Conservation (phyloP, 345 rosid species). For the Aurinia saxatilis region DNA sequence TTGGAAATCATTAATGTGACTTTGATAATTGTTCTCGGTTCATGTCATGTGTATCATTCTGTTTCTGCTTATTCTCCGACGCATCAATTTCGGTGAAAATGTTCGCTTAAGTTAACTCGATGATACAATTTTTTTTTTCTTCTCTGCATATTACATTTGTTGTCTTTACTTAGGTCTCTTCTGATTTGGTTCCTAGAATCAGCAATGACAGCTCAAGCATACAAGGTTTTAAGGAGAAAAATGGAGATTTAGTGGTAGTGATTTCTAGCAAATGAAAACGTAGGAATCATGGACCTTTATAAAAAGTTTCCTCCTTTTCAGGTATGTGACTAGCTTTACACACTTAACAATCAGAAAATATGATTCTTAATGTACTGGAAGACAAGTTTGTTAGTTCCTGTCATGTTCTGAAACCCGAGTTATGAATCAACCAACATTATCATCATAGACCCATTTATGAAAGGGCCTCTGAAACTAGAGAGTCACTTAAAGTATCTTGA, state of each 20-base stretch:
- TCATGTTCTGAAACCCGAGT: slow-evolving; percentile 48
- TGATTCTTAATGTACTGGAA: slow-evolving; percentile 53
- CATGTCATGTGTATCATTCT: not conserved
- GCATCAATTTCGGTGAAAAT: too few species aligned
- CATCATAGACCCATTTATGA: slow-evolving; percentile 58
- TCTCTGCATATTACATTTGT: too few species aligned
- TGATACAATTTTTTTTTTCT: not conserved
- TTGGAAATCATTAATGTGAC: not conserved
- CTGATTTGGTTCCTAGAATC: not conserved
- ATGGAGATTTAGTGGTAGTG: slow-evolving; percentile 66
- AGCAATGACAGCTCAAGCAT: slow-evolving; percentile 83
- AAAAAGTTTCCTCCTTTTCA: slow-evolving; percentile 16
- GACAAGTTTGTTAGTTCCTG: slow-evolving; percentile 76
- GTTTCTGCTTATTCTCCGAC: not conserved
- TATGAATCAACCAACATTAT: slow-evolving; percentile 57
- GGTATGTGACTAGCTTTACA: slow-evolving; percentile 87
- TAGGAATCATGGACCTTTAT: not conserved
- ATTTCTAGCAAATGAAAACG: not conserved
- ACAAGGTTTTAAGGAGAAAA: slow-evolving; percentile 68
- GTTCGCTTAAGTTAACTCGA: too few species aligned
- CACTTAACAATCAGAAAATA: slow-evolving; percentile 70
- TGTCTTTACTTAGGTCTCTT: too few species aligned
- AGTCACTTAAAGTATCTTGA: slow-evolving; percentile 57
- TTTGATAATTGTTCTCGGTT: not conserved
- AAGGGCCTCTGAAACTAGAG: slow-evolving; percentile 56